A percentile compares a stretch with the other conserved stretches of the same genome.
Evolutionary conservation across 768 basidiomycete genomes (phyloP).

Genomic region (Phlegmacium glaucopus): DNA sequence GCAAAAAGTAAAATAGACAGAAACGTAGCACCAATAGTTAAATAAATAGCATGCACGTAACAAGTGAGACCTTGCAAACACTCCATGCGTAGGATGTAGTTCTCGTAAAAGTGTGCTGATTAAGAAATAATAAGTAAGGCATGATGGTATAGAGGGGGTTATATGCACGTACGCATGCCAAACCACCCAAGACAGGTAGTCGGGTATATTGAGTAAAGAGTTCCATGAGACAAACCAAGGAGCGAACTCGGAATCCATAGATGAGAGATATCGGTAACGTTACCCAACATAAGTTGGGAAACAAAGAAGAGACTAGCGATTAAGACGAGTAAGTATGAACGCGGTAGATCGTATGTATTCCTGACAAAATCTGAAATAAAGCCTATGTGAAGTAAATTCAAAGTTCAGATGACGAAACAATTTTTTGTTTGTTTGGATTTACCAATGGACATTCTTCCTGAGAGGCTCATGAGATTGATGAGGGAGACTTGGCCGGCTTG

Average conservation of each 20-base stretch:
- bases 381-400: conserved; percentile 34
- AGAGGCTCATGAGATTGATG: too few species aligned
- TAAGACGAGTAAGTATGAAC: conserved; percentile 64
- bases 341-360: conserved; percentile 52
- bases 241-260: conserved; percentile 60
- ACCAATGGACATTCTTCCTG: too few species aligned
- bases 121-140: conserved; percentile 13
- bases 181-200: conserved; percentile 88
- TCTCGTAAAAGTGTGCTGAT: conserved; percentile 61
- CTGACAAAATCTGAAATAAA: conserved; percentile 66
- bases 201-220: conserved; percentile 67
- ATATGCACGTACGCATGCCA: conserved; percentile 61
- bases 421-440: too few species aligned
- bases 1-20: conserved; percentile 45
- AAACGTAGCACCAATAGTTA: conserved; percentile 47
- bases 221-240: conserved; percentile 71
- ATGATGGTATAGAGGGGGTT: background rate
- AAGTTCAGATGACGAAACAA: too few species aligned
- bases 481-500: too few species aligned
- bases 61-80: conserved; percentile 59
- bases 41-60: conserved; percentile 53
- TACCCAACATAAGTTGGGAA: conserved; percentile 62
- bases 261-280: conserved; percentile 50
- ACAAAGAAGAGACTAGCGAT: conserved; percentile 66
- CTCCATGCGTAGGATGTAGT: conserved; percentile 43